These are phyloP conservation scores for Pyrus bretschneideri DNA, from an alignment of 306 rosid genomes.

Conservation along the genomic window DNA sequence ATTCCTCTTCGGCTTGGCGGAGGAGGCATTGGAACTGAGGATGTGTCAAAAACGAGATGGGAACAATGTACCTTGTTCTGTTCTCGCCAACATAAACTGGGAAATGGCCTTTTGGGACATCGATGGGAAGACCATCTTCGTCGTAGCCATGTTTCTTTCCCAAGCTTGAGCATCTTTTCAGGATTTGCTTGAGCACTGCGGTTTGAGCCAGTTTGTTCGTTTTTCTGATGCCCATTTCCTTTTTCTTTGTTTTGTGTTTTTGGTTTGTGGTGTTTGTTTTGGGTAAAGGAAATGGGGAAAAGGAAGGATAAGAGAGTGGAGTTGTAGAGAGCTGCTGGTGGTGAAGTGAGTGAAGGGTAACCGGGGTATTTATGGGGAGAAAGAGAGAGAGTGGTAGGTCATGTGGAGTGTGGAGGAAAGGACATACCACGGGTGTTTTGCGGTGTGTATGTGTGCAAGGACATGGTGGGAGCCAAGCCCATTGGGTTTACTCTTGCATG, in stretches of 20 bases:
- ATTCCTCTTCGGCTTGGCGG: slow-evolving; percentile 86
- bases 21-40: slow-evolving; percentile 80
- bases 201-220: slow-evolving; percentile 60
- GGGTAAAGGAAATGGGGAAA: neutral
- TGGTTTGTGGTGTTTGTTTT: neutral
- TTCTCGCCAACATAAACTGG: slow-evolving; percentile 85
- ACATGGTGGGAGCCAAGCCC: slow-evolving; percentile 56
- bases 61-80: slow-evolving; percentile 73
- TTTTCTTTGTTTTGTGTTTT: neutral
- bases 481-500: slow-evolving; percentile 39
- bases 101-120: slow-evolving; percentile 90
- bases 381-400: slow-evolving; percentile 8
- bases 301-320: slow-evolving; percentile 7
- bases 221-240: slow-evolving; percentile 59
- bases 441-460: slow-evolving; percentile 40
- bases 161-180: slow-evolving; percentile 72
- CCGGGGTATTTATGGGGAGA: slow-evolving; percentile 46
- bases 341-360: neutral
- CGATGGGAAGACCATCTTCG: slow-evolving; percentile 56
- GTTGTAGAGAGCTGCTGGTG: slow-evolving; percentile 1
- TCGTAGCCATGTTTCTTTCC: slow-evolving; percentile 47
- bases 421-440: slow-evolving; percentile 67
- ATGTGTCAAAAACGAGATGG: slow-evolving; percentile 72
- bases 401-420: slow-evolving; percentile 29
- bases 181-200: slow-evolving; percentile 69